Evolutionary conservation across 257 asterid species (phyloP), one percentile per base, ranked within the genome.

Genomic region (Dorcoceras hygrometricum): DNA sequence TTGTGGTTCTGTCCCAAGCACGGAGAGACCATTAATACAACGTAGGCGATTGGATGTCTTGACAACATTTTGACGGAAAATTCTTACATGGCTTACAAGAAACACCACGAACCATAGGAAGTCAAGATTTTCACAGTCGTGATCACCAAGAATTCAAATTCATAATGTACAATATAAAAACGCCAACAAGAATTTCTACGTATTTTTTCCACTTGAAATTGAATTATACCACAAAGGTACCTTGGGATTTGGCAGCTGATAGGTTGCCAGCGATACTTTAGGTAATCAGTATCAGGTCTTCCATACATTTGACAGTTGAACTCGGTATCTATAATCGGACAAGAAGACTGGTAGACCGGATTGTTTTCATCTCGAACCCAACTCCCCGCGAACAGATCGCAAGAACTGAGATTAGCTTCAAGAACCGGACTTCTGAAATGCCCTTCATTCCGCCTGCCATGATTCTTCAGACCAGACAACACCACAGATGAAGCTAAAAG

Each of bases 211-310:
- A 31, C 16, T 36, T 36, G 46, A 36, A 36, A 28, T 28, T n/a
- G n/a, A n/a, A n/a, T n/a, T n/a, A 26, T 58, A 26, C 29, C 14
- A 9, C 14, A 3, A 11, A 28, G 3, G 23, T 79, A 89, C 96
- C 95, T 85, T 55, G 96, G 96, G n/a, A 90, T 77, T 68, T 90
- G 85, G 74, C 97, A 90, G 55, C 71, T 86, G 23, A 79, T 73
- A 1, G 99, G 99, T 72, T 87, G 86, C 99, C 99, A 94, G 0
- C 95, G 86, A 34, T 82, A 94, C 61, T 81, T 84, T 59, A 94
- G 96, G 75, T 88, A 94, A 46, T 87, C 95, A 12, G 97, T 66
- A 51, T 94, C 99, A 0, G 99, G 97, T 8, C 99, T 76, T n/a
- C 97, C 99, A 59, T 75, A 94, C 83, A 75, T 67, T 29, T 71